Evolutionary conservation across 202 grass and related monocot species (phyloP), one percentile per base, ranked within the genome.

Genomic region (Saccharum hybrid): DNA sequence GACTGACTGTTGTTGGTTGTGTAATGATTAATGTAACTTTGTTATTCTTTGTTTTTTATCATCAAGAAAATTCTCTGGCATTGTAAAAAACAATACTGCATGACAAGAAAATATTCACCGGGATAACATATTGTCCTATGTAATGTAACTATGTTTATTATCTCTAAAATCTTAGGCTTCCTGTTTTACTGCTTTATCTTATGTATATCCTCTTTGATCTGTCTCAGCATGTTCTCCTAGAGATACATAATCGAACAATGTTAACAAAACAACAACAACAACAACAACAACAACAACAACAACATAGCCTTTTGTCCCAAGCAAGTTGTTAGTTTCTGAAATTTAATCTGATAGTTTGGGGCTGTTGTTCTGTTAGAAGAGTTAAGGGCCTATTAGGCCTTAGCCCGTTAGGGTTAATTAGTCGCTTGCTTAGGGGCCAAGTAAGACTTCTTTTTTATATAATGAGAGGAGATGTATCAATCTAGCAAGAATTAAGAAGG

Each of bases 311-410:
- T n/a, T n/a, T n/a, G n/a, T n/a, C n/a, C n/a, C n/a, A n/a, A n/a
- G n/a, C n/a, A n/a, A n/a, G n/a, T n/a, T n/a, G n/a, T n/a, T 34
- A 19, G 61, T 84, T 84, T 68, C 15, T 80, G 70, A 68, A 63
- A 57, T 89, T 3, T 37, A 57, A 76, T 80, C 62, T 52, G 4
- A 61, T 59, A 23, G 22, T 31, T 65, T 48, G 10, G 7, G 13
- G 26, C 6, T 34, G 12, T 64, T 72, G 16, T 28, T 28, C 1
- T 28, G 28, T 28, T 28, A 28, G 28, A 28, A 28, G 28, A 28
- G 28, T 28, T 28, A 28, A 28, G 28, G 28, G 28, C 28, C 28
- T 28, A 28, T 28, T 28, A 28, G 28, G 28, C 28, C 28, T 28
- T 28, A 28, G 28, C 28, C 28, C 28, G 28, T 28, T 28, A 28